Evolutionary conservation across 768 basidiomycete genomes (phyloP).

Genomic region (Phylloporus sp.): DNA sequence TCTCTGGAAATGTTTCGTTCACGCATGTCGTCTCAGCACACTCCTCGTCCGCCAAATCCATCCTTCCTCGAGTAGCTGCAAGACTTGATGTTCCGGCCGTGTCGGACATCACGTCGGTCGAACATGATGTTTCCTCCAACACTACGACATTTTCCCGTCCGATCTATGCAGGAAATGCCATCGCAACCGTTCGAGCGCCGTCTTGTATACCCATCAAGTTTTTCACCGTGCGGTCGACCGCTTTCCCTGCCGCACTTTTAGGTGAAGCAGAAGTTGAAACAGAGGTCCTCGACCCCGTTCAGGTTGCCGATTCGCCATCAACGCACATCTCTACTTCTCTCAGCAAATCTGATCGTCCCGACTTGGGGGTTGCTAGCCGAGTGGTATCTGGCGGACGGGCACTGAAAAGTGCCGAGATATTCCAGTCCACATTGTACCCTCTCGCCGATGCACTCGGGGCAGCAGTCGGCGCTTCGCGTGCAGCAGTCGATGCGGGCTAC

Average conservation of each 20-base stretch:
- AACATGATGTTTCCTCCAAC: slow-evolving; percentile 64
- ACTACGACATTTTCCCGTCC: slow-evolving; percentile 86
- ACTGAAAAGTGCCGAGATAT: slow-evolving; percentile 92
- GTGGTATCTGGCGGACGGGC: slow-evolving; percentile 96
- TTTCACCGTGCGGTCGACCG: slow-evolving; percentile 90
- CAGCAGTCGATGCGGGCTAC: slow-evolving; percentile 97
- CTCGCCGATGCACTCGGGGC: slow-evolving; percentile 91
- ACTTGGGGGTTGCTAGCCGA: slow-evolving; percentile 79
- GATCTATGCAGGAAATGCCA: slow-evolving; percentile 97
- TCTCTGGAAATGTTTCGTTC: slow-evolving; percentile 58
- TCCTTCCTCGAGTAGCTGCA: slow-evolving; percentile 90
- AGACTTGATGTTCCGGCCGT: slow-evolving; percentile 84
- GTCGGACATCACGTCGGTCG: slow-evolving; percentile 83
- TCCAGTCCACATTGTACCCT: slow-evolving; percentile 78
- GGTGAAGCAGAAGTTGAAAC: slow-evolving; percentile 53
- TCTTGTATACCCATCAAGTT: slow-evolving; percentile 82
- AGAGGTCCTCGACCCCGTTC: slow-evolving; percentile 58
- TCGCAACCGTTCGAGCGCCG: slow-evolving; percentile 81
- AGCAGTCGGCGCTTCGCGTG: slow-evolving; percentile 95
- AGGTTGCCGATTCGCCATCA: slow-evolving; percentile 46
- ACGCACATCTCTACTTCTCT: slow-evolving; percentile 70
- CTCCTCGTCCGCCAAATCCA: slow-evolving; percentile 86
- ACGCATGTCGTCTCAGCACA: slow-evolving; percentile 93
- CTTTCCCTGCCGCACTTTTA: slow-evolving; percentile 64
- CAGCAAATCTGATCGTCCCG: slow-evolving; percentile 88